Evolutionary conservation across 1,139 yeast genomes (phyloP), one percentile per base, ranked within the genome.

Genomic region (Hyphopichia wangnamkhiaoensis): DNA sequence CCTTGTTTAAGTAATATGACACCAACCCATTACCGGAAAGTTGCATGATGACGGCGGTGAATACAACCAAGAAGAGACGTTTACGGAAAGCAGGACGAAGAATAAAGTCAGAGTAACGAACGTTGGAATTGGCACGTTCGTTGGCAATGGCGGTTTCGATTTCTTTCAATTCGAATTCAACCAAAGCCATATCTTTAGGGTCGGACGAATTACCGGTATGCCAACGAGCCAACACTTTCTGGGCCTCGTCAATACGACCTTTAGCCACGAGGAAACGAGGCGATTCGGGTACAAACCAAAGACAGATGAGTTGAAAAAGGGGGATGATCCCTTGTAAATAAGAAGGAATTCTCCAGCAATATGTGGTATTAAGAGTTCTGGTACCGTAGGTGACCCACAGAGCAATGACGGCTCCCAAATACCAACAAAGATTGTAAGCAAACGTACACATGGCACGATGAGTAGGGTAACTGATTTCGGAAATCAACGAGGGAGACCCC

Each of bases 301-400:
- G 54, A 23, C 47, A 54, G 13, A 40, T 46, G 38, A 47, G 46
- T 51, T 45, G 63, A 31, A 54, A 44, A 8, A 53, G 53, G 32
- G 65, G 78, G 56, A 56, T 55, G 31, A 53, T 57, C 36, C 68
- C 70, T 53, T 76, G 81, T 43, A 74, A 54, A 45, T 65, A 64
- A 6, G 77, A 71, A 5, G 79, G 79, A 39, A 73, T 62, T 47
- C 68, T 62, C 79, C 79, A 74, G 10, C 71, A 54, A 40, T 51
- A 52, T 44, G 63, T 57, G 27, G 39, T 36, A 21, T 46, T 37
- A n/a, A 68, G 46, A 13, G 55, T 52, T 41, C 68, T 61, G 14
- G 79, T 67, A 37, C 80, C 81, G 44, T 65, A 75, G 3, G 79
- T 68, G 27, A 73, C 65, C 76, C 79, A 70, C 2, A 84, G 76